Base-by-base conservation (phyloP, 1,284 basidiomycete species). In the Trametes polyzona region DNA sequence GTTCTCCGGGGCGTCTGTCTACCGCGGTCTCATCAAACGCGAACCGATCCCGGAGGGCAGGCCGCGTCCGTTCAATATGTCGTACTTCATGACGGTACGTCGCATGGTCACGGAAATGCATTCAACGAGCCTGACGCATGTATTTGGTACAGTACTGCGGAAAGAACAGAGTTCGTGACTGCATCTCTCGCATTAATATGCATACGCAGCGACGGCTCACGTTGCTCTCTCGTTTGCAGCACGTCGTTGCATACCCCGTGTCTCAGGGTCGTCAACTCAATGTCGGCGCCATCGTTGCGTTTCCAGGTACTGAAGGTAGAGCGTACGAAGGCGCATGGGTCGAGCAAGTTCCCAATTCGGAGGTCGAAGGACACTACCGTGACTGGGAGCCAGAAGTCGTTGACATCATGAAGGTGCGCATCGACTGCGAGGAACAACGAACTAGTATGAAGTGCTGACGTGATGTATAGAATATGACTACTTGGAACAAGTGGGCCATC, bases 321-420 rank as follows among this genome's bases (percentile, higher is more conserved):
- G 7, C n/a, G 5, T 71, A 66, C 43, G 53, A 62, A 12, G 68
- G 65, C 5, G 57, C 64, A 6, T 71, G 69, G 69, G 62, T 66
- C 2, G 37, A 47, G 6, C 57, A 66, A 5, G 54, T 57, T 17
- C 37, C 65, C 3, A 36, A 42, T 10, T 57, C 65, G 24, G 67
- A 69, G 37, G 48, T 67, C 24, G 14, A 4, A 8, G 39, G 54
- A 11, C 42, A 52, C 17, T 70, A 57, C 42, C 39, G 42, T 9
- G 62, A 59, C 0, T 73, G 70, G 70, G 69, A 69, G 37, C 58
- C 63, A 12, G 65, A 71, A 17, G 67, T 69, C 1, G 47, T 55
- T n/a, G 59, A 63, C 10, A 40, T 71, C 26, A 43, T 71, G 29
- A 46, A 65, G 32, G 71, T 70, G n/a, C 21, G 21, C 39, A 24